These are phyloP conservation scores for Brassica nigra DNA, from an alignment of 345 rosid genomes.

Conservation along the genomic window DNA sequence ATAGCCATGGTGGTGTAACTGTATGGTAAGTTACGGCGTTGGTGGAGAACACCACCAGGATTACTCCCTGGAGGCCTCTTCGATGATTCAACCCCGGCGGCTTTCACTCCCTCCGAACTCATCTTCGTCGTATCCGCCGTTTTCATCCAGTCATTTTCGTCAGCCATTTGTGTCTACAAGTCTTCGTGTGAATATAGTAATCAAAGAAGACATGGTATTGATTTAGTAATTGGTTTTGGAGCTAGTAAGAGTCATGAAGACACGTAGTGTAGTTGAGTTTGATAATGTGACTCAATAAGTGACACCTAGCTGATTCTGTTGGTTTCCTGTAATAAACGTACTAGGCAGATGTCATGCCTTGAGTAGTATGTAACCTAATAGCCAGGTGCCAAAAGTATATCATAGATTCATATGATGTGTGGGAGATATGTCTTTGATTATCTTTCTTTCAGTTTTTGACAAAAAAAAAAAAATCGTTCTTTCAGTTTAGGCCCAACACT, in stretches of 20 bases:
- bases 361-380: neutral
- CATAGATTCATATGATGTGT: no score
- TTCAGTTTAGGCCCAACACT: neutral
- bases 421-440: no score
- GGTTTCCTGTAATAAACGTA: constrained; percentile 1
- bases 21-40: constrained; percentile 59
- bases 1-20: constrained; percentile 54
- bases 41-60: constrained; percentile 66
- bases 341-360: constrained; percentile 36
- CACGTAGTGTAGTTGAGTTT: constrained; percentile 30
- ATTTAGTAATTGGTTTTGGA: neutral
- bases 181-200: neutral
- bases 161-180: constrained; percentile 33
- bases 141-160: constrained; percentile 56
- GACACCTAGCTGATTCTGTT: constrained; percentile 34
- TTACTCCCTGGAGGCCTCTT: constrained; percentile 63
- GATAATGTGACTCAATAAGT: constrained; percentile 1
- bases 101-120: constrained; percentile 57
- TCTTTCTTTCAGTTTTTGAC: neutral
- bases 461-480: no score
- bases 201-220: neutral
- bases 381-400: neutral
- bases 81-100: constrained; percentile 58
- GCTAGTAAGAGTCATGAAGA: constrained; percentile 20
- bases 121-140: constrained; percentile 69